Conservation (phyloP, 106 monocot genomes). For the Apostasia ramifera region DNA sequence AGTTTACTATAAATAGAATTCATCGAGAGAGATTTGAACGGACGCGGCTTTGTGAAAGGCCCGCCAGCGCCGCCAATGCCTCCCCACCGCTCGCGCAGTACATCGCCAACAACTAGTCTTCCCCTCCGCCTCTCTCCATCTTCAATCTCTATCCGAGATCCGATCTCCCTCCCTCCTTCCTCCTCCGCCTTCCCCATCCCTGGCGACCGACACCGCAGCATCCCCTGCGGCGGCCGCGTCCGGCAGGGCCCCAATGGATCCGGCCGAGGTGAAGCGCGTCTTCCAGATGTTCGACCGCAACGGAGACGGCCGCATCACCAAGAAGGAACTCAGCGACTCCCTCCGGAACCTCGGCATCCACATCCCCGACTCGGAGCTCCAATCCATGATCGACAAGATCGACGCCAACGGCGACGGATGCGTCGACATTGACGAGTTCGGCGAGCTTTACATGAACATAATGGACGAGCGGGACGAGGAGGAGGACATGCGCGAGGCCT, state of each 20-base stretch:
- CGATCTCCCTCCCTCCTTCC: not conserved
- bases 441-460: slow-evolving; percentile 22
- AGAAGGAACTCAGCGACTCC: slow-evolving; percentile 25
- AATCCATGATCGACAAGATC: slow-evolving; percentile 24
- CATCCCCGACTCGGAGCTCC: slow-evolving; percentile 25
- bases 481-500: slow-evolving; percentile 54
- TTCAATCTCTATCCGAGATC: not conserved
- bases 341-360: slow-evolving; percentile 29
- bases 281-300: slow-evolving; percentile 36
- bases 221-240: not conserved
- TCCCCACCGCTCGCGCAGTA: not conserved
- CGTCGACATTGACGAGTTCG: slow-evolving; percentile 30
- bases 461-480: slow-evolving; percentile 36
- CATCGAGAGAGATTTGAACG: too few relatives aligned
- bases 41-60: not conserved
- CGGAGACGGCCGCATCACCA: slow-evolving; percentile 29
- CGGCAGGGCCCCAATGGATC: slow-evolving; percentile 3
- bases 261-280: slow-evolving; percentile 16
- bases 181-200: not conserved
- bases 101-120: not conserved
- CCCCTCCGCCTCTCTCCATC: not conserved
- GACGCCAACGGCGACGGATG: slow-evolving; percentile 26
- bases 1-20: too few relatives aligned
- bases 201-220: not conserved
- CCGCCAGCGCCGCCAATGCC: not conserved